A percentile compares a stretch with the other conserved stretches of the same genome.
Conservation (phyloP, 495 filamentous ascomycete species). For the Daldinia decipiens region DNA sequence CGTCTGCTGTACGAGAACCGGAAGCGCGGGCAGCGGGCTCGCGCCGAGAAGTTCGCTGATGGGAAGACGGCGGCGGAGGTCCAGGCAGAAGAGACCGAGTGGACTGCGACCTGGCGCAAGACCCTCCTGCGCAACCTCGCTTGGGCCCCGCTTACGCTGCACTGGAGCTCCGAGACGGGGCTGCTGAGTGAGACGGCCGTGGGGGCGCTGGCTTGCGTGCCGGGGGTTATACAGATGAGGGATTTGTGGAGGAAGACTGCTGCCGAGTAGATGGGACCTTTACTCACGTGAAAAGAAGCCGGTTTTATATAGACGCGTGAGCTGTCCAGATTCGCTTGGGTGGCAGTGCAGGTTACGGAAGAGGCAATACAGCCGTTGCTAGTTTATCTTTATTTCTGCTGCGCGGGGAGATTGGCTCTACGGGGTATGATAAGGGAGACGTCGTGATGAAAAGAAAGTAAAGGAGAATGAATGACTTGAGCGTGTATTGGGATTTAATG, state of each 20-base stretch:
- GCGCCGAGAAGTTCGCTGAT: constrained; percentile 50
- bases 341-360: not conserved
- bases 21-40: constrained; percentile 39
- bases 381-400: not conserved
- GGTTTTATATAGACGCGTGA: not conserved
- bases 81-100: constrained; percentile 56
- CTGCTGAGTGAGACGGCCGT: constrained; percentile 67
- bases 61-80: constrained; percentile 50
- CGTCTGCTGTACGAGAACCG: constrained; percentile 63
- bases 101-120: constrained; percentile 56
- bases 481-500: not conserved
- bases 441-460: not conserved
- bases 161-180: constrained; percentile 83
- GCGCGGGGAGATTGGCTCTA: not conserved
- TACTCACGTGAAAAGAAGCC: not conserved
- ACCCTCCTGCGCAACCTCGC: constrained; percentile 61
- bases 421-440: not conserved
- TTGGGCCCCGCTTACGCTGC: constrained; percentile 70
- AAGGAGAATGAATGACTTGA: not conserved
- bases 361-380: not conserved
- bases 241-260: constrained; percentile 68
- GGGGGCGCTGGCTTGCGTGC: constrained; percentile 71
- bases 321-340: not conserved
- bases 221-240: constrained; percentile 72
- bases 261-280: constrained; percentile 31